Evolutionary conservation across 345 rosid species (phyloP).

Genomic region (Lumnitzera littorea): DNA sequence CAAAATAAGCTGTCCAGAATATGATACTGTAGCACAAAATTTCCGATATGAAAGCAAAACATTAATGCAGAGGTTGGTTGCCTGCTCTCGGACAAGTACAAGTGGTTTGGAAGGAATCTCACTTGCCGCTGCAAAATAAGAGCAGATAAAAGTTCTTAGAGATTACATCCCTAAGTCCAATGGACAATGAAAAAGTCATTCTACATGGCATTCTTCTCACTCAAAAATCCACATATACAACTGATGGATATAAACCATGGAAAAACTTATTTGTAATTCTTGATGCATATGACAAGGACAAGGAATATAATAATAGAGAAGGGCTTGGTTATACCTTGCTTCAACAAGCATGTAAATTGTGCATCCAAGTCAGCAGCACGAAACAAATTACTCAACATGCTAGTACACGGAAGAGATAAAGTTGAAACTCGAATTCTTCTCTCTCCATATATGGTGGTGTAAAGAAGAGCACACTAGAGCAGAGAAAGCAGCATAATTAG

Average conservation of each 20-base stretch:
- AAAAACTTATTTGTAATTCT: background rate
- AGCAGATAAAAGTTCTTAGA: too few species aligned
- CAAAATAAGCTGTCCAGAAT: slow-evolving; percentile 92
- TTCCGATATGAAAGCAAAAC: slow-evolving; percentile 79
- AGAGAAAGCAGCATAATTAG: slow-evolving; percentile 13
- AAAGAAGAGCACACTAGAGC: slow-evolving; percentile 89
- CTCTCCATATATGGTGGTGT: slow-evolving; percentile 87
- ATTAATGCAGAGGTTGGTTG: slow-evolving; percentile 61
- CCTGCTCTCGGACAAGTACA: slow-evolving; percentile 57
- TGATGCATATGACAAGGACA: background rate
- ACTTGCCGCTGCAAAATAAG: slow-evolving; percentile 45
- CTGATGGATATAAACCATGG: background rate
- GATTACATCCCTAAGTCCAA: too few species aligned
- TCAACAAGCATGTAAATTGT: slow-evolving; percentile 87
- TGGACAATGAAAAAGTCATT: too few species aligned
- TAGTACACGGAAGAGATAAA: slow-evolving; percentile 89
- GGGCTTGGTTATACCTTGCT: slow-evolving; percentile 56
- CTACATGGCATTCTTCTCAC: too few species aligned
- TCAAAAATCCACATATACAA: background rate
- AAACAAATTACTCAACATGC: slow-evolving; percentile 76
- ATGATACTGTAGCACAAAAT: slow-evolving; percentile 92
- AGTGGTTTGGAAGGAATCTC: slow-evolving; percentile 71
- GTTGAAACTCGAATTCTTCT: slow-evolving; percentile 91
- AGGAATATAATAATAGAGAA: background rate
- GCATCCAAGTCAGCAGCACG: slow-evolving; percentile 96